phyloP scores from a whole-genome alignment of 2,329 filamentous ascomycete species.

The Penicillium sp. region DNA sequence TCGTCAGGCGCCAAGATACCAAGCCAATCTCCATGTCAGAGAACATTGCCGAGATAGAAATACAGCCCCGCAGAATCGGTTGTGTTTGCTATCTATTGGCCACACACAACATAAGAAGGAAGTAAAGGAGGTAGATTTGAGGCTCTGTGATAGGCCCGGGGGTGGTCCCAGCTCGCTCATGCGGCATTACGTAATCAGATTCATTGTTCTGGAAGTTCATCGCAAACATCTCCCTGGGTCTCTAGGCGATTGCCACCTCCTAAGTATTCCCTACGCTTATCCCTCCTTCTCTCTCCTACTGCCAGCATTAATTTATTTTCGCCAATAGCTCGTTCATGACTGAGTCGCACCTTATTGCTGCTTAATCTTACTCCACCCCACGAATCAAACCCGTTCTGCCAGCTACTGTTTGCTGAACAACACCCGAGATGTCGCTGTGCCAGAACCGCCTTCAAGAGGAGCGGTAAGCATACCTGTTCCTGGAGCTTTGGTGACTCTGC shows the following conservation, averaged over 20 bases:
- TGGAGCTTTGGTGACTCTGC: background rate
- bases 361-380: background rate
- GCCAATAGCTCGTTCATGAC: background rate
- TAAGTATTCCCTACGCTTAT: slow-evolving; percentile 1
- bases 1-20: too few species aligned
- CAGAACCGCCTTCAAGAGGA: slow-evolving; percentile 85
- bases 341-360: background rate
- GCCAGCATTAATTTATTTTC: background rate
- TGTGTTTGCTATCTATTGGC: background rate
- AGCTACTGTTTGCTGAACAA: background rate
- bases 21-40: too few species aligned
- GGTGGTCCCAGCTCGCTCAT: too few species aligned
- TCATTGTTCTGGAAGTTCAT: slow-evolving; percentile 4
- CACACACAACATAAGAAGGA: too few species aligned
- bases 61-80: background rate
- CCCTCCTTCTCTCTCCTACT: background rate
- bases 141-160: background rate
- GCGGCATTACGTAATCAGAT: slow-evolving; percentile 1
- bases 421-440: slow-evolving; percentile 71
- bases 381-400: background rate
- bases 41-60: background rate
- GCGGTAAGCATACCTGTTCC: slow-evolving; percentile 50
- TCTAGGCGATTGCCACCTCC: slow-evolving; percentile 5
- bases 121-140: slow-evolving; percentile 1
- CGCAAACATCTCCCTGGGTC: slow-evolving; percentile 6